Evolutionary conservation across 2,329 filamentous ascomycete genomes (phyloP).

Genomic region (Sclerotinia nivalis): DNA sequence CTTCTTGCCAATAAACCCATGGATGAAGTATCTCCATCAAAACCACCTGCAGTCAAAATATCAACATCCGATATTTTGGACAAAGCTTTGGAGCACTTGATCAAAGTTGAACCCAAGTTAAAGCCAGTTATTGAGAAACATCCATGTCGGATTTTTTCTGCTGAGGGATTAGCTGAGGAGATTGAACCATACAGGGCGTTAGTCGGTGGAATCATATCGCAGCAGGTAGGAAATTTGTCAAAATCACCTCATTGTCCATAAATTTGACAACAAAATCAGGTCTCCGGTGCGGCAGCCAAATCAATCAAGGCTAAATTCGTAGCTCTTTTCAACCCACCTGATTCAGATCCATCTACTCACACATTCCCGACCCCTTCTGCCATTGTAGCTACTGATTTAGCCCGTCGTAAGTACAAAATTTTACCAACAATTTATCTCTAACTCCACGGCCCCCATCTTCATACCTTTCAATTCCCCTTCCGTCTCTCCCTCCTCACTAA

Average conservation of each 20-base stretch:
- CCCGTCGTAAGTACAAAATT: conserved; percentile 37
- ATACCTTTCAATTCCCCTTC: conserved; percentile 70
- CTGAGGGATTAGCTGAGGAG: conserved; percentile 77
- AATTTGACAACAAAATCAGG: conserved; percentile 42
- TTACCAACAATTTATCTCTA: not conserved
- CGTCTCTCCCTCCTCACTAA: conserved; percentile 62
- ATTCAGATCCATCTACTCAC: conserved; percentile 37
- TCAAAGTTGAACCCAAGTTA: conserved; percentile 71
- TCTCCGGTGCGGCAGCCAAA: conserved; percentile 86
- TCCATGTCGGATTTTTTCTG: conserved; percentile 76
- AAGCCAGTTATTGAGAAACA: conserved; percentile 71
- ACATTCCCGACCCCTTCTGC: conserved; percentile 75
- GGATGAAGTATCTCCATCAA: conserved; percentile 60
- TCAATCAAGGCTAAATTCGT: conserved; percentile 88
- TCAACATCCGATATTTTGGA: conserved; percentile 74
- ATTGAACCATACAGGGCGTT: conserved; percentile 88
- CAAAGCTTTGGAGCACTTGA: conserved; percentile 73
- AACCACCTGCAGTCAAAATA: conserved; percentile 31
- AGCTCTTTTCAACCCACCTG: conserved; percentile 60
- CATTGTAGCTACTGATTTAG: conserved; percentile 64
- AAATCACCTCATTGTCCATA: not conserved
- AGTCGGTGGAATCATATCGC: conserved; percentile 85
- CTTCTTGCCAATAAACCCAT: conserved; percentile 56
- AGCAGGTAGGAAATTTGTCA: conserved; percentile 58
- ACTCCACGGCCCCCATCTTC: not conserved